A percentile compares a stretch with the other conserved stretches of the same genome.
These are phyloP conservation scores for Suillus discolor DNA, from an alignment of 768 basidiomycete species.

Conservation along the genomic window DNA sequence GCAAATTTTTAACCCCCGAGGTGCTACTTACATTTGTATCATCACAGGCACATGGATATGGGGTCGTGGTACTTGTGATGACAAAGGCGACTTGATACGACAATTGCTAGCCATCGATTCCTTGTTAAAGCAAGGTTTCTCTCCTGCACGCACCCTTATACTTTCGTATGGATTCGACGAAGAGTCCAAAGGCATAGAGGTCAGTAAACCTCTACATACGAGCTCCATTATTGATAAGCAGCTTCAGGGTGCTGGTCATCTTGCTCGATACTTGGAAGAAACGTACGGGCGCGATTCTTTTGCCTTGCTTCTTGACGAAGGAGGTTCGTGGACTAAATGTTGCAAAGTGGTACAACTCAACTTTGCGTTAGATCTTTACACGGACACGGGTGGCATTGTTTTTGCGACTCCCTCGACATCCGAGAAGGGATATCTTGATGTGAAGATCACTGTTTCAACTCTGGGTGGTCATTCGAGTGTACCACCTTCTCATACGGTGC, in stretches of 20 bases:
- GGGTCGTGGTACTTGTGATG: conserved; percentile 76
- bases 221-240: not conserved
- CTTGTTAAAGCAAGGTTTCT: conserved; percentile 46
- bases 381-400: conserved; percentile 19
- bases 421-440: conserved; percentile 71
- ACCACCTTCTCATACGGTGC: conserved; percentile 75
- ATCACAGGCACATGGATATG: conserved; percentile 61
- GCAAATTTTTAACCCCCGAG: not conserved
- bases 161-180: conserved; percentile 55
- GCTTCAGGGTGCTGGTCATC: conserved; percentile 50
- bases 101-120: conserved; percentile 51
- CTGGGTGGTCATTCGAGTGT: conserved; percentile 83
- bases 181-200: conserved; percentile 51
- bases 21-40: not conserved
- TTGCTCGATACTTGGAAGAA: conserved; percentile 49
- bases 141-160: conserved; percentile 45
- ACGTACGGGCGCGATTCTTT: conserved; percentile 70
- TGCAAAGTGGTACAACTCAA: not conserved
- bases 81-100: conserved; percentile 67
- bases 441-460: conserved; percentile 59
- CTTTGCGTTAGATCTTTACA: not conserved
- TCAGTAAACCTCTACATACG: conserved; percentile 17
- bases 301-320: conserved; percentile 84
- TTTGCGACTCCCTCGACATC: conserved; percentile 63
- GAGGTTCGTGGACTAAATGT: conserved; percentile 45